These are phyloP conservation scores for Bolboschoenoplectus hybrid DNA, from an alignment of 202 grass and related monocot species.

Conservation along the genomic window DNA sequence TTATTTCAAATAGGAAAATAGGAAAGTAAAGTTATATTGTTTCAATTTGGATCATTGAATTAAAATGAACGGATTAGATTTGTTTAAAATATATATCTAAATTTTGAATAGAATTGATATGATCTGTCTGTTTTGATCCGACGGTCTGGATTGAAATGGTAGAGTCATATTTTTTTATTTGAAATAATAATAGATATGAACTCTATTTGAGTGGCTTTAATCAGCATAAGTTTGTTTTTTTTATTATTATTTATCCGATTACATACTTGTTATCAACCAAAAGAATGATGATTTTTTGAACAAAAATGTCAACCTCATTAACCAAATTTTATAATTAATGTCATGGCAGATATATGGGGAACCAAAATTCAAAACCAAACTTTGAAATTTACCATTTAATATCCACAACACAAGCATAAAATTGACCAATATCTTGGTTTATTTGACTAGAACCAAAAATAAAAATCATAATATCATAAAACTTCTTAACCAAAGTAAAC, in stretches of 20 bases:
- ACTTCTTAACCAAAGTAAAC: too few relatives aligned
- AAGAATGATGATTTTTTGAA: constrained; percentile 4
- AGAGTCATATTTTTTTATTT: too few relatives aligned
- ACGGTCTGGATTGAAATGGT: too few relatives aligned
- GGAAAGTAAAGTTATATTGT: too few relatives aligned
- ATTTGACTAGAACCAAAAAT: background rate
- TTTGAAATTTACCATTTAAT: background rate
- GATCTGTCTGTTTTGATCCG: too few relatives aligned
- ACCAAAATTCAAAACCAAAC: background rate
- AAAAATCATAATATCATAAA: too few relatives aligned
- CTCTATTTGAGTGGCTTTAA: background rate
- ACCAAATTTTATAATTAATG: background rate
- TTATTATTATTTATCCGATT: background rate
- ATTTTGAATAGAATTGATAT: too few relatives aligned
- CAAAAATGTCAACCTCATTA: constrained; percentile 9
- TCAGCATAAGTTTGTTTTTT: background rate
- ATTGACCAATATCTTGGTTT: background rate
- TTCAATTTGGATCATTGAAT: too few relatives aligned
- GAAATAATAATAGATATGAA: too few relatives aligned
- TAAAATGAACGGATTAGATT: too few relatives aligned
- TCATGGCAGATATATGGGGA: background rate
- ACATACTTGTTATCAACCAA: background rate
- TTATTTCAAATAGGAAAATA: too few relatives aligned
- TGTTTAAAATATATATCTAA: too few relatives aligned
- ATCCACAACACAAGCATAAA: background rate